Evolutionary conservation across 352 stramenopile species (phyloP).

Genomic region (Phytophthora citricola): DNA sequence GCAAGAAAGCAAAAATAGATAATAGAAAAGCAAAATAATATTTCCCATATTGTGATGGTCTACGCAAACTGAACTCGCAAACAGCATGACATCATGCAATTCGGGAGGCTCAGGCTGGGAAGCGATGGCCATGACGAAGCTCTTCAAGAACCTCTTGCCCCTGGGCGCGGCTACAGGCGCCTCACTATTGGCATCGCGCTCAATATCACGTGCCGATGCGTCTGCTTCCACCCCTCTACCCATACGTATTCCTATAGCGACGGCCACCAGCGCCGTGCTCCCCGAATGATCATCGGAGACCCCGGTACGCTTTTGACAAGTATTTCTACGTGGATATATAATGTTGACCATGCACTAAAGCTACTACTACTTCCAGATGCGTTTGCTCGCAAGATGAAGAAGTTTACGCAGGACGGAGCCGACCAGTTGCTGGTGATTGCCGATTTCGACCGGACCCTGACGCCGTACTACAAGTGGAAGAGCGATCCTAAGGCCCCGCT

Average conservation of each 20-base stretch:
- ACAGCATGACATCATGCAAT: too few relatives aligned
- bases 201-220: conserved; percentile 10
- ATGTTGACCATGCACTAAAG: neutral
- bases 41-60: too few relatives aligned
- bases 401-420: conserved; percentile 13
- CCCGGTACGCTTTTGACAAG: conserved; percentile 35
- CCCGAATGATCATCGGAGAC: conserved; percentile 43
- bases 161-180: conserved; percentile 16
- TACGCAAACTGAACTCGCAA: too few relatives aligned
- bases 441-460: conserved; percentile 83
- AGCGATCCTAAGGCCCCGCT: conserved; percentile 13
- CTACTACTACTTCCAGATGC: conserved; percentile 39
- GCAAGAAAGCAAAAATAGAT: too few relatives aligned
- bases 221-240: neutral
- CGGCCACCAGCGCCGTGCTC: conserved; percentile 17
- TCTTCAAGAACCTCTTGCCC: conserved; percentile 12
- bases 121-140: neutral
- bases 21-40: too few relatives aligned
- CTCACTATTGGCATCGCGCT: conserved; percentile 10
- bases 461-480: conserved; percentile 48
- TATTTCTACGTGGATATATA: neutral
- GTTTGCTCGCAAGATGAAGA: conserved; percentile 73
- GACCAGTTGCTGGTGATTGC: conserved; percentile 73
- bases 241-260: conserved; percentile 31
- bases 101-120: too few relatives aligned